Evolutionary conservation across 2,329 filamentous ascomycete genomes (phyloP).

Genomic region (Gnomoniopsis smithogilvyi): DNA sequence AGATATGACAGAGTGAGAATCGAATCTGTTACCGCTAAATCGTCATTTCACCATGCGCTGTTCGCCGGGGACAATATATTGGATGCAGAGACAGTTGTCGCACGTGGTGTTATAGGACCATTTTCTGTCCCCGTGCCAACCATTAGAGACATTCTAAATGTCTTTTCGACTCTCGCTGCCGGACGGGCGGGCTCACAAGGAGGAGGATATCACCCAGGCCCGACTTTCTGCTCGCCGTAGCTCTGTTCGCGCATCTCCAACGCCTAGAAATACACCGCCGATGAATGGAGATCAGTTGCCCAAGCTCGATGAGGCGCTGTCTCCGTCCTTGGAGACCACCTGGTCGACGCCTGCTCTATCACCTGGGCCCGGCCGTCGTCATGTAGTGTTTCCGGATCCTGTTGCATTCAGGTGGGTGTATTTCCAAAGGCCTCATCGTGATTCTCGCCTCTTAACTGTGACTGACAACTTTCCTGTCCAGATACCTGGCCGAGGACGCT

Average conservation of each 20-base stretch:
- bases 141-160: slow-evolving; percentile 28
- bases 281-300: slow-evolving; percentile 9
- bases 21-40: neutral
- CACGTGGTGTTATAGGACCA: slow-evolving; percentile 9
- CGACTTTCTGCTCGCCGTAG: slow-evolving; percentile 29
- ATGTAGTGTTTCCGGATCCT: slow-evolving; percentile 57
- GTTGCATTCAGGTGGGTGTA: slow-evolving; percentile 49
- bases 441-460: neutral
- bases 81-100: slow-evolving; percentile 11
- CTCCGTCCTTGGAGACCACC: slow-evolving; percentile 12
- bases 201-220: slow-evolving; percentile 35
- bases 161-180: slow-evolving; percentile 33
- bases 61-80: slow-evolving; percentile 6
- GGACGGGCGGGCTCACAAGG: slow-evolving; percentile 32
- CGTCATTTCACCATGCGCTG: slow-evolving; percentile 11
- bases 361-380: slow-evolving; percentile 33
- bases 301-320: slow-evolving; percentile 23
- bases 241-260: slow-evolving; percentile 20
- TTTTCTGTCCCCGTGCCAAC: neutral
- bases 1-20: neutral
- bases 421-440: neutral
- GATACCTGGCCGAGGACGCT: slow-evolving; percentile 82
- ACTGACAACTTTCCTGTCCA: slow-evolving; percentile 25
- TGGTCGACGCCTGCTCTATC: slow-evolving; percentile 25
- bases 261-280: slow-evolving; percentile 17